Evolutionary conservation across 139 green algal species (phyloP), one percentile per base, ranked within the genome.

Genomic region (Micractinium conductrix): DNA sequence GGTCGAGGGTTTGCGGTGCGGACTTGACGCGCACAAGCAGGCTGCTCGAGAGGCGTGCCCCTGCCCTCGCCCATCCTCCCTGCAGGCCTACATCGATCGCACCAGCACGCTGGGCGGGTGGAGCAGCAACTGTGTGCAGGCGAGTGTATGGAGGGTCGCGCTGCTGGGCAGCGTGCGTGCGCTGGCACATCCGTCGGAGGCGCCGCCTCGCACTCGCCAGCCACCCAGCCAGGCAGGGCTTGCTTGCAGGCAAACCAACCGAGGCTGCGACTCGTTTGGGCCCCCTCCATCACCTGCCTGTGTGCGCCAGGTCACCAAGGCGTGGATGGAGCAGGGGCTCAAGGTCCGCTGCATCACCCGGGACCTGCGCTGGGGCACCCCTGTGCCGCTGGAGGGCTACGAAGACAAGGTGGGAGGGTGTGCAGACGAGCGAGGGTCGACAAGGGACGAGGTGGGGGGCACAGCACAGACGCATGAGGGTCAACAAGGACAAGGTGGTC

Each of bases 301-400:
- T 28, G 63, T 37, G 22, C 26, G 7, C 55, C 87, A 96, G 92
- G 91, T 96, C 58, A 99, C 96, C 2, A 92, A 92, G 38, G 94
- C 97, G 17, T 99, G 97, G 97, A 98, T 99, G 90, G 89, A 93
- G 33, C 94, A 99, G 79, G 97, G 97, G 0, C 92, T 99, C 40
- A 98, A 99, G 88, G 78, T 83, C 53, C 91, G 97, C 24, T 98
- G 96, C 92, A 99, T 99, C 92, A 99, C 97, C 1, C 91, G 97
- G 17, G 97, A 99, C 92, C 91, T 99, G 38, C 97, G 96, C 89
- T 99, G 97, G 96, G 97, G 96, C 84, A 98, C 96, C 0, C 94
- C 94, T 0, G 96, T 99, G 44, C 97, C 97, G 0, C 87, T 94
- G 67, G 84, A 94, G 16, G 96, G 96, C 42, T 98, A 92, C 85